A percentile compares a stretch with the other conserved stretches of the same genome.
Conservation (phyloP, 208 protist species). For the Wallacemonas collosoma region DNA sequence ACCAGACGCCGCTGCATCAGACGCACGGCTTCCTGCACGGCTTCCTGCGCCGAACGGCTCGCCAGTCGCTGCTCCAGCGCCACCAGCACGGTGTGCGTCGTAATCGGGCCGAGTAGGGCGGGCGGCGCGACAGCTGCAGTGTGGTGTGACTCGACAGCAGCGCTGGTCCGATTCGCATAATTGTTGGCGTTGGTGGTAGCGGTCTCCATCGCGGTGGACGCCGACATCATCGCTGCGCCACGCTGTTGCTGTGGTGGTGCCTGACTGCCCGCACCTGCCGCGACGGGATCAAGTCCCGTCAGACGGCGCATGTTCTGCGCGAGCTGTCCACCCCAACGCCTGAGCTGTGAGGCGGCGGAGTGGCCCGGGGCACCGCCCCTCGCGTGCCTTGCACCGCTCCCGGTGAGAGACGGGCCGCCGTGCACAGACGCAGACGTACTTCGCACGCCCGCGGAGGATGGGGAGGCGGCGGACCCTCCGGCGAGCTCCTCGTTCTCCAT, state of each 20-base stretch:
- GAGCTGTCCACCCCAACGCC: slow-evolving; percentile 12
- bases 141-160: neutral
- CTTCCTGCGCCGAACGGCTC: slow-evolving; percentile 13
- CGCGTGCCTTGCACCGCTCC: neutral
- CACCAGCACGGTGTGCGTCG: neutral
- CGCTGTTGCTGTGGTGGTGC: neutral
- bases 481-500: neutral
- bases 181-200: neutral
- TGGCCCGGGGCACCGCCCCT: neutral
- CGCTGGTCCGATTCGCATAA: neutral
- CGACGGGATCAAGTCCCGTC: neutral
- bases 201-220: neutral
- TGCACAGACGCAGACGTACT: too few species aligned
- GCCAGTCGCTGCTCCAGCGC: slow-evolving; percentile 7
- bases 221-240: neutral
- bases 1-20: slow-evolving; percentile 54
- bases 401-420: too few species aligned
- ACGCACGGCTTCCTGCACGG: slow-evolving; percentile 19
- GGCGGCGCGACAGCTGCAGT: neutral
- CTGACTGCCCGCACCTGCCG: neutral
- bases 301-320: slow-evolving; percentile 15
- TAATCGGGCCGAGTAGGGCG: neutral
- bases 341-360: slow-evolving; percentile 15
- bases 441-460: too few species aligned
- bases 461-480: neutral